Percentiles rank a stretch among this genome's conserved stretches.
Conservation (phyloP, 2,329 filamentous ascomycete genomes). For the Pseudogymnoascus sp. region DNA sequence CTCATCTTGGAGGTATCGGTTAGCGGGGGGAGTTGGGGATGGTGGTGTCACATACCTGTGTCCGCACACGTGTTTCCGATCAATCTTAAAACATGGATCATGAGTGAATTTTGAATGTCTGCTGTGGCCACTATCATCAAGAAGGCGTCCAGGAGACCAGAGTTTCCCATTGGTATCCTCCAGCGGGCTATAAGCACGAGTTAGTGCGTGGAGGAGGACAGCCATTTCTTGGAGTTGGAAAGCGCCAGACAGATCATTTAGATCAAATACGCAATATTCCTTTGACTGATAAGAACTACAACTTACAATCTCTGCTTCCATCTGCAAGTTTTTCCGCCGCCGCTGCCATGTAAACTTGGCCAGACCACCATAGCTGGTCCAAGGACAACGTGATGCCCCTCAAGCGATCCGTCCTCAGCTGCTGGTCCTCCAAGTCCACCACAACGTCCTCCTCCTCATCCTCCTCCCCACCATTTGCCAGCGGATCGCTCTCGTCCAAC, state of each 20-base stretch:
- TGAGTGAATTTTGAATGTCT: slow-evolving; percentile 36
- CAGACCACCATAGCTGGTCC: slow-evolving; percentile 35
- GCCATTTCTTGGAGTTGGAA: background rate
- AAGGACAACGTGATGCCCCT: slow-evolving; percentile 18
- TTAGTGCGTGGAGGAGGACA: slow-evolving; percentile 15
- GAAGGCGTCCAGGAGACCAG: slow-evolving; percentile 51
- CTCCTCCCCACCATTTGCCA: slow-evolving; percentile 13
- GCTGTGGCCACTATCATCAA: slow-evolving; percentile 38
- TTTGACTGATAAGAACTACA: background rate
- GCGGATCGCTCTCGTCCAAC: slow-evolving; percentile 14
- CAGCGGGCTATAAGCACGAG: slow-evolving; percentile 39
- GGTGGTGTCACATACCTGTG: slow-evolving; percentile 35
- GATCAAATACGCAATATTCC: background rate
- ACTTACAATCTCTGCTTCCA: slow-evolving; percentile 48
- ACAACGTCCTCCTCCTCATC: slow-evolving; percentile 19
- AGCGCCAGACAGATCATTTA: background rate
- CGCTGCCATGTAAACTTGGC: slow-evolving; percentile 36
- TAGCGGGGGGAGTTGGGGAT: slow-evolving; percentile 12
- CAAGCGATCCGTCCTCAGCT: slow-evolving; percentile 23
- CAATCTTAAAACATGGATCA: slow-evolving; percentile 48
- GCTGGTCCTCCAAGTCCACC: slow-evolving; percentile 25
- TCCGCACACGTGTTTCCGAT: slow-evolving; percentile 59
- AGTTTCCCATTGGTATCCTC: slow-evolving; percentile 50
- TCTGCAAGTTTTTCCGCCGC: slow-evolving; percentile 48
- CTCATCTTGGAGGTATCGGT: slow-evolving; percentile 37